Base-by-base conservation (phyloP, 148 eudicot species). In the Rhododendron ovatum region DNA sequence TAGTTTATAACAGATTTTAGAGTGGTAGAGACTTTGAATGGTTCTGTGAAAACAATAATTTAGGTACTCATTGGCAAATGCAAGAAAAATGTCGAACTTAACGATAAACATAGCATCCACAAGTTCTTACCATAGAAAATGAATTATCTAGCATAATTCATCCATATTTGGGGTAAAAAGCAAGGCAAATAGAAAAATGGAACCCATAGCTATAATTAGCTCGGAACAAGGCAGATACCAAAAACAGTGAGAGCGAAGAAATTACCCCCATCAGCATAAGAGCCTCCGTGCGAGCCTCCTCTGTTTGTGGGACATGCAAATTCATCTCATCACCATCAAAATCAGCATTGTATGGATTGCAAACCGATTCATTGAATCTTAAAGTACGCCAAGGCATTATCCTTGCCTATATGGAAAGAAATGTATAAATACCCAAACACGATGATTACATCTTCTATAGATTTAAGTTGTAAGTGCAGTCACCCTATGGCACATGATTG, bases 251-350 rank as follows among this genome's bases (percentile, higher is more conserved):
- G 18, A 73, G n/a, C 30, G 14, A 53, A 55, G 28, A 51, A 26
- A 78, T 82, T 93, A 95, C 99, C 98, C 99, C 99, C 99, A 98
- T 98, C 86, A 98, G 87, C 91, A 92, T 89, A 76, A 98, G 89
- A 83, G 98, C 98, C 91, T 95, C 98, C 0, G 98, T 90, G 30
- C 99, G 93, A 59, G 98, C 98, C 93, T 97, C 98, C 91, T 95
- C 96, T 37, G 99, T 94, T 89, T 98, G 98, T 35, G 99, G 99
- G 67, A 98, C 99, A 92, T 98, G 99, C 96, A 95, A 85, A 88
- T 95, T 98, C 99, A 98, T 98, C 93, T 95, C 99, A 93, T 98
- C 99, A 82, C 98, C 98, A 87, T 98, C 99, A 93, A 98, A 98
- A 92, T 98, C 99, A 83, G 99, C 99, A 91, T 98, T 98, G 87